phyloP scores from a whole-genome alignment of 2,329 filamentous ascomycete genomes.

The Bipolaris cookei region DNA sequence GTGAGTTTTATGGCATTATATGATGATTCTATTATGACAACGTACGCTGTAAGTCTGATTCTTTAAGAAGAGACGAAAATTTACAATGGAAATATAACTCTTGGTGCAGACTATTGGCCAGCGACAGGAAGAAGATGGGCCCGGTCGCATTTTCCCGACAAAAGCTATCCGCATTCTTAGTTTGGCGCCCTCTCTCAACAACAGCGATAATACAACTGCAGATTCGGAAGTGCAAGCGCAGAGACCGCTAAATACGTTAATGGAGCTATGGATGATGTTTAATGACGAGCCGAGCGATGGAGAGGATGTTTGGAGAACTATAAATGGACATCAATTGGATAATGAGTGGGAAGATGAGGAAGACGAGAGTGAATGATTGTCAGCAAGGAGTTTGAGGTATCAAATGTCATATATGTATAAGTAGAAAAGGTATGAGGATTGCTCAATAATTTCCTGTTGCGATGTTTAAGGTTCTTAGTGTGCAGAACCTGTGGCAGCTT shows the following conservation, averaged over 20 bases:
- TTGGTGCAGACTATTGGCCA: constrained; percentile 2
- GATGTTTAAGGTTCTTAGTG: background rate
- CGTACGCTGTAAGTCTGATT: constrained; percentile 1
- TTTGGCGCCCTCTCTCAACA: constrained; percentile 6
- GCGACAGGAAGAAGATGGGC: background rate
- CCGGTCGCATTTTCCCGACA: constrained; percentile 6
- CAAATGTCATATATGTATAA: background rate
- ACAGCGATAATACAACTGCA: background rate
- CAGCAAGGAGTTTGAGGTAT: too few relatives aligned
- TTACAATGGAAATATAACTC: background rate
- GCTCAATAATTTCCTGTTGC: too few relatives aligned
- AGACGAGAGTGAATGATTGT: background rate
- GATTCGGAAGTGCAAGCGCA: background rate
- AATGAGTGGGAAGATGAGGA: constrained; percentile 5
- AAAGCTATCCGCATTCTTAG: constrained; percentile 15
- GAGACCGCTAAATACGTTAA: background rate
- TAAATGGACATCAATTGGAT: background rate
- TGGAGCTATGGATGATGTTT: constrained; percentile 5
- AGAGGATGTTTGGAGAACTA: background rate
- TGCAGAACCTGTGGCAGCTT: too few relatives aligned
- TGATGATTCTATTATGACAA: constrained; percentile 14
- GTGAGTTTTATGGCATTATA: constrained; percentile 12
- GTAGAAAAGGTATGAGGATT: too few relatives aligned
- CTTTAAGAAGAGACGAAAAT: background rate
- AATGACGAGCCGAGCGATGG: constrained; percentile 1